Percentiles rank a stretch among this genome's conserved stretches.
Conservation (phyloP, 2,329 filamentous ascomycete genomes). For the Fusarium pseudonygamai region DNA sequence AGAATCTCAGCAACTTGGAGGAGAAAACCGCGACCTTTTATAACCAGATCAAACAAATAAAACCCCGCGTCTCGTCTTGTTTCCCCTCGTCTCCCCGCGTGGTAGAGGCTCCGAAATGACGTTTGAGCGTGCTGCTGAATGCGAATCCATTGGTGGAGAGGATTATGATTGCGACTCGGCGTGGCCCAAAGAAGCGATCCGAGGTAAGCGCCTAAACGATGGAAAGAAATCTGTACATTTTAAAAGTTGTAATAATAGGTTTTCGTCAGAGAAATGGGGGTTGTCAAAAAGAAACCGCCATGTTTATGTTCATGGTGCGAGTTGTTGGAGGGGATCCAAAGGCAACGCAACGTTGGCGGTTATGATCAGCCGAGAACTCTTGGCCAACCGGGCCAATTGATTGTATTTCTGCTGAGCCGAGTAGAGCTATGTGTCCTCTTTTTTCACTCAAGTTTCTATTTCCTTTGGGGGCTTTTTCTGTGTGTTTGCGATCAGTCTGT, state of each 20-base stretch:
- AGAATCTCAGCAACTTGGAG: conserved; percentile 12
- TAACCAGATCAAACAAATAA: conserved; percentile 2
- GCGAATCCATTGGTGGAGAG: conserved; percentile 33
- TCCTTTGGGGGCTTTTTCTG: neutral
- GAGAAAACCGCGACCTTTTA: conserved; percentile 23
- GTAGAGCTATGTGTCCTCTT: neutral
- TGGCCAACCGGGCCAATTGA: conserved; percentile 15
- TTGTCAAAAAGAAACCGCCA: conserved; percentile 34
- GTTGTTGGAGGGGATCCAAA: conserved; percentile 24
- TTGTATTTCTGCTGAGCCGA: neutral
- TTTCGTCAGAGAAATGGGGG: conserved; percentile 34
- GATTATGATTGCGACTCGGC: conserved; percentile 27
- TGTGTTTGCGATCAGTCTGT: neutral
- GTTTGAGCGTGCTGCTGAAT: conserved; percentile 30
- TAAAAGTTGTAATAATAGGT: conserved; percentile 23
- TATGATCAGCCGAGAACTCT: conserved; percentile 27
- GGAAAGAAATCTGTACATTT: neutral
- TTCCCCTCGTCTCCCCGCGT: conserved; percentile 28
- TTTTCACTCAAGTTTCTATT: neutral
- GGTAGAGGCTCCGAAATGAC: conserved; percentile 31
- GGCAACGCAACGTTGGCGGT: conserved; percentile 11
- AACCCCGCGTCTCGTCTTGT: conserved; percentile 24
- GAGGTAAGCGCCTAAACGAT: conserved; percentile 29
- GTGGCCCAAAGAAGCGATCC: conserved; percentile 33
- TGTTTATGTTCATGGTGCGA: conserved; percentile 31